Evolutionary conservation across 495 filamentous ascomycete genomes (phyloP).

Genomic region (Astrothelium subdiscretum): DNA sequence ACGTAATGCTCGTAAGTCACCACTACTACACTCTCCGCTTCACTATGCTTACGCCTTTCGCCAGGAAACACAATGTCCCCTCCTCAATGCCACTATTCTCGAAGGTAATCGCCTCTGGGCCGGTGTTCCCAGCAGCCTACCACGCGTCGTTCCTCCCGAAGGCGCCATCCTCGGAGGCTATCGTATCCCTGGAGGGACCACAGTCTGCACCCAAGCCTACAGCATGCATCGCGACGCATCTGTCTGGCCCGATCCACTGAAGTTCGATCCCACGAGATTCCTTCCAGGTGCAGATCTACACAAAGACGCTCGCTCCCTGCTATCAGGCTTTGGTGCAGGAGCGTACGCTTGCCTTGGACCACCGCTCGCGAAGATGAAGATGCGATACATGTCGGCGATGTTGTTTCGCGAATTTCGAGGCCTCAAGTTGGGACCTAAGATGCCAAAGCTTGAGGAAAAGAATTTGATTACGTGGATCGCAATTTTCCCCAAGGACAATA

Average conservation of each 20-base stretch:
- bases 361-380: not conserved
- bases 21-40: not conserved
- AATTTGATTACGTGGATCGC: not conserved
- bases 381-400: not conserved
- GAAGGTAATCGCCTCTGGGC: slow-evolving; percentile 16
- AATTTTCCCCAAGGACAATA: not conserved
- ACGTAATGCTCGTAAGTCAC: slow-evolving; percentile 7
- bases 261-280: slow-evolving; percentile 27
- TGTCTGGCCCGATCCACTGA: slow-evolving; percentile 26
- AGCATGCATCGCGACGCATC: slow-evolving; percentile 29
- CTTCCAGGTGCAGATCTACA: not conserved
- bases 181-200: slow-evolving; percentile 23
- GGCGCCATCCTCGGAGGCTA: slow-evolving; percentile 22
- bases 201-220: slow-evolving; percentile 30
- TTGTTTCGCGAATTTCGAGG: not conserved
- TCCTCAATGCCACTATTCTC: too few relatives aligned
- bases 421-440: not conserved
- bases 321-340: not conserved
- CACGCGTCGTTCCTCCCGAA: slow-evolving; percentile 14
- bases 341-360: not conserved
- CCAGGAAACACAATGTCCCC: slow-evolving; percentile 4
- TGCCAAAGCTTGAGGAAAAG: not conserved
- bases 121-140: slow-evolving; percentile 11
- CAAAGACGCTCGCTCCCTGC: not conserved
- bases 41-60: slow-evolving; percentile 6